Base-by-base conservation (phyloP, 768 basidiomycete species). In the Tricholoma bakamatsutake region DNA sequence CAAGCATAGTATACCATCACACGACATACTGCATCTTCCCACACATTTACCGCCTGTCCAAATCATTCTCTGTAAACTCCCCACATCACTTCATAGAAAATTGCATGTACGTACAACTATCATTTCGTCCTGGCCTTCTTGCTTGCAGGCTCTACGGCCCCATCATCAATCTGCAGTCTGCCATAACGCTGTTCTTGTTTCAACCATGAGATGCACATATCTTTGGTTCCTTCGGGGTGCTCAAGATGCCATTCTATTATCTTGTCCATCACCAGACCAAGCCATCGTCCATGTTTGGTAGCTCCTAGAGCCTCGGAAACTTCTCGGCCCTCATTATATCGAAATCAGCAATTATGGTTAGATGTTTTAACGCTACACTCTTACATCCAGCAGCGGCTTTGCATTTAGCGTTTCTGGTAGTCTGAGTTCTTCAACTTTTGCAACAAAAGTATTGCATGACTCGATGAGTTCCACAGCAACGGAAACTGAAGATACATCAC, bases 201-300 rank as follows among this genome's bases (percentile, higher is more conserved):
- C 42, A 98, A 71, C 92, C 92, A 97, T 11, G 66, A 66, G 28
- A 74, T 66, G 65, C 93, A 94, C 4, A 84, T 80, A 5, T 83
- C 85, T 63, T 83, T 81, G 4, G 81, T 80, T 1, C 77, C 80
- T 2, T 75, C 63, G 0, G 94, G 91, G 66, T 93, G 73, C 34
- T 82, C 85, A 6, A 98, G 76, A 62, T 94, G 93, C 95, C 94
- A 98, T 57, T 85, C 81, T 17, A 92, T 64, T 24, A 98, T 77
- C 47, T 76, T 79, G n/a, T 77, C 72, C 17, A 92, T 73, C 5
- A 85, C 77, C 28, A 77, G 70, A 31, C 81, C 80, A 5, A 85
- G 83, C 83, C 92, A 86, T 1, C 83, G 79, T 1, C 93, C 93
- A 1, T 85, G 79, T 58, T 77, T 82, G 2, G 69, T 66, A 15